Evolutionary conservation across 805 yeast species (phyloP), one percentile per base, ranked within the genome.

Genomic region (Myxozyma mucilagina): DNA sequence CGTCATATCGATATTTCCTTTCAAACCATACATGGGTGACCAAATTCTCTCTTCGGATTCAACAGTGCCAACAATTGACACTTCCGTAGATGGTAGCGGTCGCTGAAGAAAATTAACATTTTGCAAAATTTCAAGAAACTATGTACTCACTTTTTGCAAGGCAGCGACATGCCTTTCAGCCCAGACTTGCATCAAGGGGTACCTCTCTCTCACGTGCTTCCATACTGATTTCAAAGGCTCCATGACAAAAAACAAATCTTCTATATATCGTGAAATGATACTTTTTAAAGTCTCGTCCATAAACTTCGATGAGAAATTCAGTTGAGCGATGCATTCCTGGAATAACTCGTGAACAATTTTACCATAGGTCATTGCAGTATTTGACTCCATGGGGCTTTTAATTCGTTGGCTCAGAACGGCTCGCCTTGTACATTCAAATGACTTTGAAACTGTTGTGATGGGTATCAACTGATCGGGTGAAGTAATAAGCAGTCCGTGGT

Each of bases 41-140:
- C 96, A 86, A 13, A 94, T 86, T 68, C 86, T 88, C 69, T 94
- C 97, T 73, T 94, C 99, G 9, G 90, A 83, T 69, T 89, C 97
- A 38, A 90, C 76, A 8, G 91, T 82, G 59, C 86, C 84, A 14
- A 83, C 77, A 0, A 88, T 84, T 0, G 86, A 78, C 45, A 85
- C 77, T 10, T 75, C 74, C 50, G 16, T 43, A 18, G 29, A 16
- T 9, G 60, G n/a, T n/a, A 14, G 44, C 20, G 32, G 42, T 16
- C 32, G 3, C 39, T 29, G 31, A 24, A 4, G 4, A 24, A 4
- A 24, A 24, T 24, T 24, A 24, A 24, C 29, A 24, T 24, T 24
- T 3, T 38, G 18, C 18, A n/a, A 38, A 24, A 38, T 1, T 10
- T 14, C n/a, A 24, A 1, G 35, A 9, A 35, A 20, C 43, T 10